These are phyloP conservation scores for Xylariales sp. DNA, from an alignment of 2,329 filamentous ascomycete species.

Conservation along the genomic window DNA sequence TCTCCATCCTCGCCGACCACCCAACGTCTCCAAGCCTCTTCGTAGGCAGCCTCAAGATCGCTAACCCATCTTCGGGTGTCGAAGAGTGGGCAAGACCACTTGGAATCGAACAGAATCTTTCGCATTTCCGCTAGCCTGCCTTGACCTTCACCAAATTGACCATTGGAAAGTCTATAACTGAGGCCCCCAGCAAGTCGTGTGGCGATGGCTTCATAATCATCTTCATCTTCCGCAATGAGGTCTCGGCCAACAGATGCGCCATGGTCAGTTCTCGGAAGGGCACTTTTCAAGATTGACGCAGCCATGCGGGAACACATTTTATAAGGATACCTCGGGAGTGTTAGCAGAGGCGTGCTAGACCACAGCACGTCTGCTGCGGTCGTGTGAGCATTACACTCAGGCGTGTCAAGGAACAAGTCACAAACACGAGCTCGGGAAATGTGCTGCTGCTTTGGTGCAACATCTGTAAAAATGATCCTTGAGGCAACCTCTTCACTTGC, in stretches of 20 bases:
- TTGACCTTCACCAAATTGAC: conserved; percentile 45
- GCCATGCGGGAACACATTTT: conserved; percentile 99
- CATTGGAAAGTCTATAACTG: conserved; percentile 45
- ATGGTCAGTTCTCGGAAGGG: conserved; percentile 68
- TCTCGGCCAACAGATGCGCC: conserved; percentile 66
- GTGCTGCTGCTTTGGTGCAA: conserved; percentile 90
- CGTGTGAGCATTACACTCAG: conserved; percentile 97
- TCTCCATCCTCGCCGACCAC: conserved; percentile 83
- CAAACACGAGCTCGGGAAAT: conserved; percentile 88
- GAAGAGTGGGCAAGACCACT: conserved; percentile 85
- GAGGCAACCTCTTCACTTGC: conserved; percentile 79
- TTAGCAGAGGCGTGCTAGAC: conserved; percentile 91
- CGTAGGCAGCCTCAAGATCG: conserved; percentile 85
- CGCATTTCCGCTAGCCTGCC: conserved; percentile 78
- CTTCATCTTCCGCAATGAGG: conserved; percentile 72
- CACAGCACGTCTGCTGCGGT: conserved; percentile 95
- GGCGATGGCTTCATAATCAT: conserved; percentile 78
- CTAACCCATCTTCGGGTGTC: conserved; percentile 87
- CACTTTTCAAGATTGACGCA: conserved; percentile 87
- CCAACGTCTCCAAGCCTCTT: conserved; percentile 85
- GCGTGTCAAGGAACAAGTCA: conserved; percentile 93
- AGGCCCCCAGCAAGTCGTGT: conserved; percentile 62
- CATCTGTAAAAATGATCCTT: conserved; percentile 91
- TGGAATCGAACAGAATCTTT: conserved; percentile 73
- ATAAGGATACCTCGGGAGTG: conserved; percentile 85